Evolutionary conservation across 1,284 basidiomycete genomes (phyloP).

Genomic region (Salmacisia buchloeana): DNA sequence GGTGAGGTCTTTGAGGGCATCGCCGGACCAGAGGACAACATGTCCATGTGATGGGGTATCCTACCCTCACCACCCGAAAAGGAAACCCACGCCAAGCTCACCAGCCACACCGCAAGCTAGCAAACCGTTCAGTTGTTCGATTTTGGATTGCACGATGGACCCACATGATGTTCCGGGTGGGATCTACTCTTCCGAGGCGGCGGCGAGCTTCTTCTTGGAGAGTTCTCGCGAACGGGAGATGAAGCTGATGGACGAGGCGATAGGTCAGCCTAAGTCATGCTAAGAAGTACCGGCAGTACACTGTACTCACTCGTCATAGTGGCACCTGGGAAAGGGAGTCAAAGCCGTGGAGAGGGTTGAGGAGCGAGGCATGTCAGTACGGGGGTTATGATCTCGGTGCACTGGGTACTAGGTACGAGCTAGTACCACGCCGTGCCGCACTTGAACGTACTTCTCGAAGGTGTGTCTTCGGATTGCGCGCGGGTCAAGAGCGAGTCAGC

Average conservation of each 20-base stretch:
- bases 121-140: background rate
- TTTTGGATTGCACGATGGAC: background rate
- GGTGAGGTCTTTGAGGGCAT: no score
- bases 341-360: background rate
- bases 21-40: no score
- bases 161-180: background rate
- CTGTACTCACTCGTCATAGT: conserved; percentile 45
- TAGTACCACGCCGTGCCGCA: no score
- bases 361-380: background rate
- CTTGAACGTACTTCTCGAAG: no score
- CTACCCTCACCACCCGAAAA: no score
- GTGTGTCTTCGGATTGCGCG: no score
- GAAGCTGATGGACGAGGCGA: background rate
- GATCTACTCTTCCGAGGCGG: background rate
- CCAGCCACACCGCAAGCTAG: no score
- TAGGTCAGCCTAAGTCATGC: background rate
- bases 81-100: no score
- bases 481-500: background rate
- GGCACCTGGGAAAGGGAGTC: conserved; percentile 14
- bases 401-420: no score
- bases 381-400: no score
- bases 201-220: conserved; percentile 4
- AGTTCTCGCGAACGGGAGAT: conserved; percentile 5
- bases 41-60: no score
- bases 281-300: background rate